phyloP scores from a whole-genome alignment of 2,329 filamentous ascomycete genomes.

The Cytospora chrysosperma region DNA sequence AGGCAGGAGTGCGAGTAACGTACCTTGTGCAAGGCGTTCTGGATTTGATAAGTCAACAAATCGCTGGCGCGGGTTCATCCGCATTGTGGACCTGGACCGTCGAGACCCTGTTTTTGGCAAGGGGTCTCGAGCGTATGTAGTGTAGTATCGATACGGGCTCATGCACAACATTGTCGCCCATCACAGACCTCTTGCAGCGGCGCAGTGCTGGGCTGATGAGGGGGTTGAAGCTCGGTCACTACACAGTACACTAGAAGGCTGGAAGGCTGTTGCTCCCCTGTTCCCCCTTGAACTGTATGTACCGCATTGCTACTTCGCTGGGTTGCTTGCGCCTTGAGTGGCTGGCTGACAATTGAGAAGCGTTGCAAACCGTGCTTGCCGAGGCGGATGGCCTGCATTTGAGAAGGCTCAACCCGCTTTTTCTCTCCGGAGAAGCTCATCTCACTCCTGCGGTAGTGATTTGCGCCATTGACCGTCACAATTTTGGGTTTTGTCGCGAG shows the following conservation, averaged over 20 bases:
- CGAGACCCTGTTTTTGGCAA: constrained; percentile 7
- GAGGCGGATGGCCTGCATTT: constrained; percentile 26
- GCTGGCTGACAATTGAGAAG: constrained; percentile 11
- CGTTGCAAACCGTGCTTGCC: constrained; percentile 30
- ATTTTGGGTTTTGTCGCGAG: constrained; percentile 22
- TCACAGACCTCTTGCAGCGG: constrained; percentile 8
- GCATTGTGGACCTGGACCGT: constrained; percentile 16
- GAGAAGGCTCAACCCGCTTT: constrained; percentile 16
- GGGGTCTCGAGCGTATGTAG: background rate
- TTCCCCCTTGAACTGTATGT: background rate
- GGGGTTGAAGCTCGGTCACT: constrained; percentile 10
- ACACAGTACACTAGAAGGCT: too few relatives aligned
- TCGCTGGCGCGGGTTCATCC: constrained; percentile 18
- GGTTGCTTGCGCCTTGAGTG: constrained; percentile 2
- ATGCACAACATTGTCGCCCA: constrained; percentile 21
- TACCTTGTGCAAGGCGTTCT: constrained; percentile 5
- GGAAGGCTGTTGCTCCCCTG: background rate
- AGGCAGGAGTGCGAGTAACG: background rate
- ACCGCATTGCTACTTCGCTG: constrained; percentile 1
- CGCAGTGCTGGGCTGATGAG: constrained; percentile 5
- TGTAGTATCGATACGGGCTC: background rate
- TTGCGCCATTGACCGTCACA: constrained; percentile 17
- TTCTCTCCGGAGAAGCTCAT: constrained; percentile 15
- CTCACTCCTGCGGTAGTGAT: constrained; percentile 20
- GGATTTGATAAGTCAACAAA: constrained; percentile 15